Conservation (phyloP, 768 basidiomycete genomes). For the Tricholoma furcatifolium region DNA sequence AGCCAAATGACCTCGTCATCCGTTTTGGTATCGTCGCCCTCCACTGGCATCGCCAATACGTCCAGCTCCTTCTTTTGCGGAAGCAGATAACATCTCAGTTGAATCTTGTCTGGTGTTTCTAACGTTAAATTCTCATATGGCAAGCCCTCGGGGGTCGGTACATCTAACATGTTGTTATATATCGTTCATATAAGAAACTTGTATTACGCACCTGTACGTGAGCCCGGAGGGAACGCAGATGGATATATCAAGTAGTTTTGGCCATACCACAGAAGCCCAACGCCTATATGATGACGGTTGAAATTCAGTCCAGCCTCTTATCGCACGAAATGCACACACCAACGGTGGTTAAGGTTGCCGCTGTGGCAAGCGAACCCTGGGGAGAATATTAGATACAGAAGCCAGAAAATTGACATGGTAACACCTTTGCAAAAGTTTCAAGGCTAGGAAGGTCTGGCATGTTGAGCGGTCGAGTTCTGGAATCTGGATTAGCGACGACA, state of each 20-base stretch:
- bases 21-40: slow-evolving; percentile 36
- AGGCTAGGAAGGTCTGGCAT: slow-evolving; percentile 47
- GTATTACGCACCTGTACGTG: slow-evolving; percentile 57
- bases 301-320: slow-evolving; percentile 8
- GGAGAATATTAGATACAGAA: background rate
- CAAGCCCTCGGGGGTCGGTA: slow-evolving; percentile 66
- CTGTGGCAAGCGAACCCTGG: slow-evolving; percentile 55
- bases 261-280: slow-evolving; percentile 78
- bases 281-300: slow-evolving; percentile 38
- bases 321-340: slow-evolving; percentile 31
- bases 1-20: slow-evolving; percentile 55
- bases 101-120: slow-evolving; percentile 68
- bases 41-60: slow-evolving; percentile 30
- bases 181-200: slow-evolving; percentile 11
- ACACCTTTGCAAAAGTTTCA: slow-evolving; percentile 47
- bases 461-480: no score
- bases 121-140: slow-evolving; percentile 76
- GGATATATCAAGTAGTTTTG: slow-evolving; percentile 93
- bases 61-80: slow-evolving; percentile 53
- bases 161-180: slow-evolving; percentile 43
- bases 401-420: no score
- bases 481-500: no score
- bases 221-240: slow-evolving; percentile 75
- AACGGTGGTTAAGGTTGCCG: slow-evolving; percentile 55
- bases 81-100: slow-evolving; percentile 77